These are phyloP conservation scores for Xerocomus amazonicus DNA, from an alignment of 1,284 basidiomycete species.

Conservation along the genomic window DNA sequence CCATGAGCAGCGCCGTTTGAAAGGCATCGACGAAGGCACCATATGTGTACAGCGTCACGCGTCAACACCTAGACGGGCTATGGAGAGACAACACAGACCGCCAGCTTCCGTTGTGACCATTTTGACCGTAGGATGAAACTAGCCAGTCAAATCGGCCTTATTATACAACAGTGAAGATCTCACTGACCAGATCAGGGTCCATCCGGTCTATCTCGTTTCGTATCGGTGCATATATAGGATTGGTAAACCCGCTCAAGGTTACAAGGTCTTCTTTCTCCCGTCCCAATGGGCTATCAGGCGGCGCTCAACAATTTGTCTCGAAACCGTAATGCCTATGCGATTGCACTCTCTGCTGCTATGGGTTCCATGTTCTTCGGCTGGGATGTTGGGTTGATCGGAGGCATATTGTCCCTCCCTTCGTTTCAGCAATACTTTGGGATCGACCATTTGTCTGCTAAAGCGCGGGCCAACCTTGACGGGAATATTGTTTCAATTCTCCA, in stretches of 20 bases:
- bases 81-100: too few relatives aligned
- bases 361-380: constrained; percentile 44
- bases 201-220: too few relatives aligned
- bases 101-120: too few relatives aligned
- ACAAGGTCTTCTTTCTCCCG: neutral
- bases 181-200: too few relatives aligned
- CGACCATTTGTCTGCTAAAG: constrained; percentile 33
- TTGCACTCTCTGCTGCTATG: constrained; percentile 44
- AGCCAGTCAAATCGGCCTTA: too few relatives aligned
- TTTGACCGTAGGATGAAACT: too few relatives aligned
- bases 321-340: constrained; percentile 44
- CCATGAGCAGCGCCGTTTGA: too few relatives aligned
- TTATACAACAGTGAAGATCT: too few relatives aligned
- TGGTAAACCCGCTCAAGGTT: too few relatives aligned
- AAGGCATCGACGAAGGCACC: too few relatives aligned
- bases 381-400: constrained; percentile 47
- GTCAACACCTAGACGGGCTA: too few relatives aligned
- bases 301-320: constrained; percentile 27
- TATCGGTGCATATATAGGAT: constrained; percentile 2
- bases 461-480: constrained; percentile 41
- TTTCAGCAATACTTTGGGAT: constrained; percentile 48
- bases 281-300: constrained; percentile 25
- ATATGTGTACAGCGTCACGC: too few relatives aligned
- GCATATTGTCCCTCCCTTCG: constrained; percentile 42
- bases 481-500: constrained; percentile 60